phyloP scores from a whole-genome alignment of 1,284 basidiomycete genomes.

The Moesziomyces sp. region DNA sequence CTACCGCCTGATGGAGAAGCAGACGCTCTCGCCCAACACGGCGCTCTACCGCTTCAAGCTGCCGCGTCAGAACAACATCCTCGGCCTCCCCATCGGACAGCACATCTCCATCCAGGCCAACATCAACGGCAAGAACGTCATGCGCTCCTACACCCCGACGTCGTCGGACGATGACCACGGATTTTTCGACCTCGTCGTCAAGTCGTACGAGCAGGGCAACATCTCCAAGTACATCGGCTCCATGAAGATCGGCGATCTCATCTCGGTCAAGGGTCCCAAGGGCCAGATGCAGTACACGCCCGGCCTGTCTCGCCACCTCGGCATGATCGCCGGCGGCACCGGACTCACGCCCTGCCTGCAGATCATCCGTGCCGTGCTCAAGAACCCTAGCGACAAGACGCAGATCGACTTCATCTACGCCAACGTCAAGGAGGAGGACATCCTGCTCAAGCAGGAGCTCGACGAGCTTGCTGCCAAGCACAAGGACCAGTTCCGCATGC shows the following conservation, averaged over 20 bases:
- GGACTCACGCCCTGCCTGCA: conserved; percentile 89
- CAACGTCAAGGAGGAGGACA: conserved; percentile 76
- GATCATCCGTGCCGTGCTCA: conserved; percentile 88
- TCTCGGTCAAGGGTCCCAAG: conserved; percentile 93
- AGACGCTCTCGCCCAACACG: conserved; percentile 90
- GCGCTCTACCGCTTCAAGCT: conserved; percentile 93
- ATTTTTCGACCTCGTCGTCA: conserved; percentile 94
- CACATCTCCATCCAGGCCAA: conserved; percentile 92
- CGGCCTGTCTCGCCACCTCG: conserved; percentile 72
- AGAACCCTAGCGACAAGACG: conserved; percentile 85
- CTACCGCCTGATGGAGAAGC: conserved; percentile 84
- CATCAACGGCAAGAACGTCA: conserved; percentile 88
- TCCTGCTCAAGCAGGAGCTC: conserved; percentile 83
- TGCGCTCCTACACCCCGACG: conserved; percentile 93
- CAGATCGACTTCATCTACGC: conserved; percentile 94
- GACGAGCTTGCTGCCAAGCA: conserved; percentile 80
- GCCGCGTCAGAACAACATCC: conserved; percentile 77
- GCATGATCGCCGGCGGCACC: conserved; percentile 93
- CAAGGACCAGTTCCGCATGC: conserved; percentile 76
- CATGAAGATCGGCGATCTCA: conserved; percentile 76
- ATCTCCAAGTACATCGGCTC: conserved; percentile 83
- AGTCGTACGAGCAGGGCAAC: conserved; percentile 97
- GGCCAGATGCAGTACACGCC: conserved; percentile 75
- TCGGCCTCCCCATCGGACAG: conserved; percentile 95
- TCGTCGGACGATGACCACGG: conserved; percentile 91